These are phyloP conservation scores for Globisporangium cederbergense DNA, from an alignment of 352 stramenopile genomes.

Conservation along the genomic window DNA sequence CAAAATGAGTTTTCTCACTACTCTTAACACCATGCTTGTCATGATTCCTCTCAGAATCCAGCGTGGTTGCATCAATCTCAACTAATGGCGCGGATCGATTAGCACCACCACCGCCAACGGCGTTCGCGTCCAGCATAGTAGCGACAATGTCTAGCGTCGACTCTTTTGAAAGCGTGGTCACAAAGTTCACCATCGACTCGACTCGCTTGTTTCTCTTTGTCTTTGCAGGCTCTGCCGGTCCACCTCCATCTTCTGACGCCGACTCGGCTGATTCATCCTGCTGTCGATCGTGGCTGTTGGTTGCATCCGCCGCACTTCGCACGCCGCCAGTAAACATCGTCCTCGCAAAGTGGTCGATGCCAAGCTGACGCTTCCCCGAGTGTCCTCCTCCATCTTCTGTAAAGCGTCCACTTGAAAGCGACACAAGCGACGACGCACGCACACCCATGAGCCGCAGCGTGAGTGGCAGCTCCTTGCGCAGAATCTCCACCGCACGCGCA, in stretches of 20 bases:
- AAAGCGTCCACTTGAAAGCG: constrained; percentile 13
- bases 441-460: constrained; percentile 65
- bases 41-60: neutral
- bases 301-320: neutral
- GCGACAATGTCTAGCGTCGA: constrained; percentile 16
- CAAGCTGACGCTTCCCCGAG: constrained; percentile 35
- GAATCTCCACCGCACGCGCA: constrained; percentile 36
- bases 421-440: constrained; percentile 45
- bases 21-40: neutral
- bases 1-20: neutral
- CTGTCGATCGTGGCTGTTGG: neutral
- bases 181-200: constrained; percentile 13
- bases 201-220: constrained; percentile 4
- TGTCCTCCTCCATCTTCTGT: constrained; percentile 18
- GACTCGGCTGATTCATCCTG: constrained; percentile 3
- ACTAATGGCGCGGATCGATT: neutral
- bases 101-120: constrained; percentile 1
- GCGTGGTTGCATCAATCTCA: neutral
- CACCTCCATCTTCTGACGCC: neutral
- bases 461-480: constrained; percentile 66
- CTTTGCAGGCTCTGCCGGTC: neutral
- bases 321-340: constrained; percentile 3
- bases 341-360: constrained; percentile 39
- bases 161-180: constrained; percentile 12
- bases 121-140: constrained; percentile 22